Evolutionary conservation across 768 basidiomycete genomes (phyloP), one percentile per base, ranked within the genome.

Genomic region (Kwoniella botswanensis): DNA sequence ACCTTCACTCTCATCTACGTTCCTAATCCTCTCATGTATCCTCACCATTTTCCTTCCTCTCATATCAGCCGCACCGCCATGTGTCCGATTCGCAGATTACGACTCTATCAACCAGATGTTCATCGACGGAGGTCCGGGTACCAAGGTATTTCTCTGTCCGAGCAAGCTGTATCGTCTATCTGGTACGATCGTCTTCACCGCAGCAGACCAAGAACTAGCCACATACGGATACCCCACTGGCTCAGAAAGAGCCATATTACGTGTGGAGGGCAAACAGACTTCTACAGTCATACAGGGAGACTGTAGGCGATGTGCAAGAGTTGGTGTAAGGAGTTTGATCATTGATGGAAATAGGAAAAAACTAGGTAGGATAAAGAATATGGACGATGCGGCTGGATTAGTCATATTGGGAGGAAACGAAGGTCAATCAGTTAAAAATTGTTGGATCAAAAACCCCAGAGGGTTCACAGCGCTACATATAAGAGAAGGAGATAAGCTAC

Each of bases 181-280:
- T 7, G 76, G 79, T 0, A 75, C 83, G 3, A 84, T 86, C 74
- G 70, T 82, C 43, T 83, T 86, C 74, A 81, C 81, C 7, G 82
- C 84, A 2, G 81, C 82, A 22, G 78, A 81, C 53, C 85, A 85
- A 43, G 83, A 85, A 60, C 71, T 86, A 35, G 82, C 84, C 15
- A 86, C 86, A 0, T 73, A 79, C n/a, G 86, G 85, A 5, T 85
- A 83, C 70, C 86, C 86, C 4, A 72, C 74, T 13, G 84, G 82
- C 17, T 80, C 81, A 4, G 72, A 80, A n/a, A 72, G 84, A 64
- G 85, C 85, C 3, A 72, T 76, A 29, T 70, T 85, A 12, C 67
- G 82, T 0, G 79, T 83, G 13, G 77, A 82, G 26, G 78, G 77
- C 10, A 76, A 79, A 50, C 61, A 75, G 15, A 71, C 72, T 29